These are phyloP conservation scores for Fraxinus americana DNA, from an alignment of 257 asterid species.

Conservation along the genomic window DNA sequence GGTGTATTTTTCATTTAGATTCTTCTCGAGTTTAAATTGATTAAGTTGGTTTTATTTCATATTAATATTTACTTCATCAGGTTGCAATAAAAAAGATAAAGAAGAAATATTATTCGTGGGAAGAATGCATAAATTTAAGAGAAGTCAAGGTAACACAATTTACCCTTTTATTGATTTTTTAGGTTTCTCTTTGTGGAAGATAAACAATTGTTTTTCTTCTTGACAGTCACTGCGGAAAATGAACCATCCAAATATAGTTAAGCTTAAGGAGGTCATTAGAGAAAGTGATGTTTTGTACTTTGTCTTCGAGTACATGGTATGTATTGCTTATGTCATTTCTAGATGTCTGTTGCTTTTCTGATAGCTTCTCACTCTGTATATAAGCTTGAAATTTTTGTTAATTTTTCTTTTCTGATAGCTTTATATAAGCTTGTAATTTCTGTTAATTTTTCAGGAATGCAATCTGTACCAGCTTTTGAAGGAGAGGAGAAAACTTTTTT, in stretches of 20 bases:
- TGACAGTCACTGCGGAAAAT: slow-evolving; percentile 81
- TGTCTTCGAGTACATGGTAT: slow-evolving; percentile 91
- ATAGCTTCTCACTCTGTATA: not conserved
- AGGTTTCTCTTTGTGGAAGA: not conserved
- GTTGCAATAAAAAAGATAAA: slow-evolving; percentile 93
- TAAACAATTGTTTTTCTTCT: slow-evolving; percentile 13
- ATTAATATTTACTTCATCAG: slow-evolving; percentile 40
- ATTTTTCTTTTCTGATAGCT: slow-evolving; percentile 3
- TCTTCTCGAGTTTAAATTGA: not conserved
- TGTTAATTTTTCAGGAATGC: slow-evolving; percentile 56
- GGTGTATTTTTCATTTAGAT: slow-evolving; percentile 20
- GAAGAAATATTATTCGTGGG: slow-evolving; percentile 90
- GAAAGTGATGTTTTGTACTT: slow-evolving; percentile 82
- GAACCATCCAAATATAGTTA: slow-evolving; percentile 87
- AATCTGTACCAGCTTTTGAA: slow-evolving; percentile 84
- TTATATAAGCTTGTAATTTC: not conserved
- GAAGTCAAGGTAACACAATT: slow-evolving; percentile 72
- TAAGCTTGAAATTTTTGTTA: not conserved
- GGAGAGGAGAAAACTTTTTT: slow-evolving; percentile 62
- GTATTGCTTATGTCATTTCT: slow-evolving; percentile 16
- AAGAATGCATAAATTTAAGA: slow-evolving; percentile 88
- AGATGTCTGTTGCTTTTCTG: not conserved
- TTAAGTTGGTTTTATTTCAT: not conserved
- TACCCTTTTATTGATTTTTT: slow-evolving; percentile 14
- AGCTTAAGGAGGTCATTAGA: slow-evolving; percentile 93